Conservation (phyloP, 768 basidiomycete genomes). For the Boletus barrowsii region DNA sequence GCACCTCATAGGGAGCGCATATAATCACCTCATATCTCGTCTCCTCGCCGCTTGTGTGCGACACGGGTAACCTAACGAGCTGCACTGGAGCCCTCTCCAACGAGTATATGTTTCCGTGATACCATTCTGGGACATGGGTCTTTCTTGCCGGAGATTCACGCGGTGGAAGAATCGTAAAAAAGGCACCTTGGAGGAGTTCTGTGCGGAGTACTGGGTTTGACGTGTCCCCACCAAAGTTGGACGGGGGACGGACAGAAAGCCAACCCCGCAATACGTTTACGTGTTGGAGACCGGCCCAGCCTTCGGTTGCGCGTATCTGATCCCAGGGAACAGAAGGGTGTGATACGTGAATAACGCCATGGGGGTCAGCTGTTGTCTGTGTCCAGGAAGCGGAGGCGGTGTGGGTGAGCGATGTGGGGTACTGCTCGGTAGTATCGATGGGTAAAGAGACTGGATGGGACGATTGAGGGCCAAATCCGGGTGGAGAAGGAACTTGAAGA, state of each 20-base stretch:
- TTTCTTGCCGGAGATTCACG: constrained; percentile 28
- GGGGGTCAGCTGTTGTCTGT: constrained; percentile 35
- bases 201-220: constrained; percentile 49
- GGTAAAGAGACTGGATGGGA: constrained; percentile 10
- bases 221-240: not conserved
- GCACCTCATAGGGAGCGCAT: constrained; percentile 81
- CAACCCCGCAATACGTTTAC: constrained; percentile 66
- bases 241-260: constrained; percentile 54
- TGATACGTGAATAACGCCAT: constrained; percentile 56
- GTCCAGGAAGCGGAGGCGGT: constrained; percentile 55
- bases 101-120: constrained; percentile 83
- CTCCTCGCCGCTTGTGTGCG: constrained; percentile 33
- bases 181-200: constrained; percentile 68
- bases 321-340: constrained; percentile 67
- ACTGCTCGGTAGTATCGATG: constrained; percentile 28
- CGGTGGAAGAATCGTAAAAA: constrained; percentile 64
- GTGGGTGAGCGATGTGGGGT: constrained; percentile 53
- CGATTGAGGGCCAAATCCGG: not conserved
- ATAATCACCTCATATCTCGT: constrained; percentile 68
- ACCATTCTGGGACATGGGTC: constrained; percentile 52
- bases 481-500: not conserved
- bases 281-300: constrained; percentile 86
- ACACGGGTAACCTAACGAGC: constrained; percentile 46
- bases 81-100: constrained; percentile 53
- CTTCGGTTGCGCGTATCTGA: constrained; percentile 69